Percentiles rank a stretch among this genome's conserved stretches.
Conservation (phyloP, 1,284 basidiomycete genomes). For the Leccinum subspadiceum region DNA sequence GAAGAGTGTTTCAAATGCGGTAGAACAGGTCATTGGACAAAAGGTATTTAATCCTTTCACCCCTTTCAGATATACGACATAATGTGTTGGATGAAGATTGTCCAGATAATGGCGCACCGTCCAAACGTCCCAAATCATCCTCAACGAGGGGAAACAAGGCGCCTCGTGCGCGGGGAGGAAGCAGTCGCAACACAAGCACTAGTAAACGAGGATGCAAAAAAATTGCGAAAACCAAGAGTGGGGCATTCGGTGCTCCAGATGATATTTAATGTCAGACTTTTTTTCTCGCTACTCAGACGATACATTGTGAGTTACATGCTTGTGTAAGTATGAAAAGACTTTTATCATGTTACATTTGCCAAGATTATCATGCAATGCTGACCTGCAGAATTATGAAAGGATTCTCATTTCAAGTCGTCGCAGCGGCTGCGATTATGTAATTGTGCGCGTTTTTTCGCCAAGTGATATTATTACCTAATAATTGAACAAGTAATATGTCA, state of each 20-base stretch:
- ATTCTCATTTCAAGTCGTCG: too few relatives aligned
- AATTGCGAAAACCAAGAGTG: slow-evolving; percentile 33
- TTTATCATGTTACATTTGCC: neutral
- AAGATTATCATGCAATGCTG: too few relatives aligned
- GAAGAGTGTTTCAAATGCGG: slow-evolving; percentile 33
- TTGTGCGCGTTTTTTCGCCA: too few relatives aligned
- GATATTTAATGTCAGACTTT: slow-evolving; percentile 22
- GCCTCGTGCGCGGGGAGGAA: slow-evolving; percentile 30
- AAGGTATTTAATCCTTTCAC: slow-evolving; percentile 15
- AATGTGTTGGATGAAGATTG: slow-evolving; percentile 23
- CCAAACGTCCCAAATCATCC: slow-evolving; percentile 30
- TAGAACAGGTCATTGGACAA: slow-evolving; percentile 31
- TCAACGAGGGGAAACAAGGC: slow-evolving; percentile 26
- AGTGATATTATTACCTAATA: too few relatives aligned
- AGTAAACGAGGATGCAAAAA: slow-evolving; percentile 27
- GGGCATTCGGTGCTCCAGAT: slow-evolving; percentile 37
- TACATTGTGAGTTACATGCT: neutral
- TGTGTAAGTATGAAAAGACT: neutral
- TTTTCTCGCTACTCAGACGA: neutral
- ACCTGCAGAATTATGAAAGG: too few relatives aligned
- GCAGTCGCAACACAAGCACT: slow-evolving; percentile 23
- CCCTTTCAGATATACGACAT: neutral
- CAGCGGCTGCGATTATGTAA: too few relatives aligned
- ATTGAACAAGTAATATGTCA: too few relatives aligned
- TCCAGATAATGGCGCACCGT: slow-evolving; percentile 23